A percentile compares a stretch with the other conserved stretches of the same genome.
These are phyloP conservation scores for Diversispora eburnea DNA, from an alignment of 192 early-diverging fungal genomes.

Conservation along the genomic window DNA sequence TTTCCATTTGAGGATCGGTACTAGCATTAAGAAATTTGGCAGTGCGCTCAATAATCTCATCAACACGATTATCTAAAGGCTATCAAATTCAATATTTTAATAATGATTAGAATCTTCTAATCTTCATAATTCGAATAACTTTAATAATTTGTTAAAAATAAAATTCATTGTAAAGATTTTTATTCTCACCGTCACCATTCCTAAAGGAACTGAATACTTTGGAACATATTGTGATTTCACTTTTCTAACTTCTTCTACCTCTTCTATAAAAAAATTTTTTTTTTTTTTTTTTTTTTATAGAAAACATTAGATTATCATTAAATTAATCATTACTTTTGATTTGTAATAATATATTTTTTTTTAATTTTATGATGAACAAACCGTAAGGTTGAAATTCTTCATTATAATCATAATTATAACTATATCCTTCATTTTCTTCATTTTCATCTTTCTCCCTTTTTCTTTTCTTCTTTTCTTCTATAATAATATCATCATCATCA, in stretches of 20 bases:
- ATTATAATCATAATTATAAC: constrained; percentile 28
- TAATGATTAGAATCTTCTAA: not conserved
- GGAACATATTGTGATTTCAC: constrained; percentile 29
- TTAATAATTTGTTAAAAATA: not conserved
- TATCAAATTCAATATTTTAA: constrained; percentile 17
- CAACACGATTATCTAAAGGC: constrained; percentile 55
- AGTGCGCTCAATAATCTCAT: constrained; percentile 67
- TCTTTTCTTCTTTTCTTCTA: constrained; percentile 36
- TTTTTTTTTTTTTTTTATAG: constrained; percentile 26
- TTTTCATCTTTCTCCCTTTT: constrained; percentile 28
- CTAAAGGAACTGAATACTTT: constrained; percentile 50
- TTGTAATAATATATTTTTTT: constrained; percentile 18
- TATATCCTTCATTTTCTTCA: constrained; percentile 6
- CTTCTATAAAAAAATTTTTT: constrained; percentile 31
- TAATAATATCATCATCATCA: not conserved
- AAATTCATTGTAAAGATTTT: not conserved
- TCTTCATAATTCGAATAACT: no score
- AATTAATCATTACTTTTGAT: not conserved
- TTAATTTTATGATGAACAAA: constrained; percentile 11
- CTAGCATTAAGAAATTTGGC: constrained; percentile 62
- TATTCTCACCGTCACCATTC: constrained; percentile 43
- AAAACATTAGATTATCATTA: constrained; percentile 1
- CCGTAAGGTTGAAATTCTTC: constrained; percentile 13
- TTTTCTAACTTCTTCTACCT: constrained; percentile 7
- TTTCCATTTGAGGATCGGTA: constrained; percentile 61